Evolutionary conservation across 306 rosid genomes (phyloP).

Genomic region (Astragalus membranaceus): DNA sequence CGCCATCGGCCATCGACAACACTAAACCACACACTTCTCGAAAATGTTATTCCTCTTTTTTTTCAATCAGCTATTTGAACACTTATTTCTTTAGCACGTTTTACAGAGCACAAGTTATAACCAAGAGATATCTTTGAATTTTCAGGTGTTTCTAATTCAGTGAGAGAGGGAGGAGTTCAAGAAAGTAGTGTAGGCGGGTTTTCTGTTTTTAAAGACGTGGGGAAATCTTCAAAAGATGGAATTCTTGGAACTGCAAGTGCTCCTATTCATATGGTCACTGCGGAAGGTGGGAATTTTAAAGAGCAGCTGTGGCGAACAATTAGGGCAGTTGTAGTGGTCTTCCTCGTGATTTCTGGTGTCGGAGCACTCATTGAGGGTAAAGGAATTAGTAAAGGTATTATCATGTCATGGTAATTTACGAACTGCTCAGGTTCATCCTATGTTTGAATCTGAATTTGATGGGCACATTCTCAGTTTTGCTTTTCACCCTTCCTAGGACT

Average conservation of each 20-base stretch:
- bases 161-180: constrained; percentile 30
- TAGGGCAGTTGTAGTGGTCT: constrained; percentile 55
- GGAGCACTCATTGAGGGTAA: constrained; percentile 83
- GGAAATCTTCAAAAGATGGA: constrained; percentile 50
- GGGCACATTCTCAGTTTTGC: background rate
- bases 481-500: constrained; percentile 39
- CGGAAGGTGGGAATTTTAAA: constrained; percentile 68
- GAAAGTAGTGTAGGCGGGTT: constrained; percentile 40
- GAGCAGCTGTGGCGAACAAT: constrained; percentile 78
- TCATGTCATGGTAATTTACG: background rate
- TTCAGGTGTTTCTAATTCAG: constrained; percentile 54
- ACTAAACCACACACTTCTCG: background rate
- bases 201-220: constrained; percentile 47
- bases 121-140: constrained; percentile 9
- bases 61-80: background rate
- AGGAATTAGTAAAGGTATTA: constrained; percentile 77
- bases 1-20: background rate
- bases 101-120: constrained; percentile 14
- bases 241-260: constrained; percentile 65
- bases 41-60: constrained; percentile 1
- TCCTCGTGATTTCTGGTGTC: constrained; percentile 70
- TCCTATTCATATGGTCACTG: constrained; percentile 77
- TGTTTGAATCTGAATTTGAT: background rate
- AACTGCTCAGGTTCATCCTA: background rate
- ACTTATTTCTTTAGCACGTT: background rate